Conservation (phyloP, 129 eudicot species). For the Silybum marianum region DNA sequence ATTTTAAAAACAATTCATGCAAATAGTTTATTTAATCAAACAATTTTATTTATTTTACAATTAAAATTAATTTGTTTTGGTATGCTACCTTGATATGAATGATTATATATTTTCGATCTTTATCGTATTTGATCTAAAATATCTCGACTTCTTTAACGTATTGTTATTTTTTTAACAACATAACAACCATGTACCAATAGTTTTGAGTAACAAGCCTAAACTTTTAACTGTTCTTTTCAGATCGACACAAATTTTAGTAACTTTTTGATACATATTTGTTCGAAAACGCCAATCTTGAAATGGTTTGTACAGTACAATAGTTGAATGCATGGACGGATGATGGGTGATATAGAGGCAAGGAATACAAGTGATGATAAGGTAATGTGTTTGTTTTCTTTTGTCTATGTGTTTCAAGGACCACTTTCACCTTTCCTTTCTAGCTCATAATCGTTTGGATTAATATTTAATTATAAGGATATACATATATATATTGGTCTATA, state of each 20-base stretch:
- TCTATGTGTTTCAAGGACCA: constrained; percentile 28
- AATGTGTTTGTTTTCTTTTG: constrained; percentile 19
- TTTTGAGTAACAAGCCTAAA: background rate
- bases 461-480: background rate
- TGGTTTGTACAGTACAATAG: constrained; percentile 19
- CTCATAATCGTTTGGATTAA: background rate
- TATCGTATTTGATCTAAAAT: background rate
- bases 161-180: background rate
- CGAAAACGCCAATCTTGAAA: background rate
- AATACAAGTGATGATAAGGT: constrained; percentile 31
- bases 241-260: background rate
- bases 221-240: background rate
- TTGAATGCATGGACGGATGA: background rate
- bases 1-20: no score
- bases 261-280: background rate
- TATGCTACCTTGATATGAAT: background rate
- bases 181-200: background rate
- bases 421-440: constrained; percentile 1
- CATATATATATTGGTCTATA: background rate
- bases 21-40: no score
- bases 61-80: background rate
- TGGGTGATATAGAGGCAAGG: constrained; percentile 31
- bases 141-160: background rate
- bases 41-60: background rate
- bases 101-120: background rate